phyloP scores from a whole-genome alignment of 1,284 basidiomycete species.

The Cutaneotrichosporon spelunceum region DNA sequence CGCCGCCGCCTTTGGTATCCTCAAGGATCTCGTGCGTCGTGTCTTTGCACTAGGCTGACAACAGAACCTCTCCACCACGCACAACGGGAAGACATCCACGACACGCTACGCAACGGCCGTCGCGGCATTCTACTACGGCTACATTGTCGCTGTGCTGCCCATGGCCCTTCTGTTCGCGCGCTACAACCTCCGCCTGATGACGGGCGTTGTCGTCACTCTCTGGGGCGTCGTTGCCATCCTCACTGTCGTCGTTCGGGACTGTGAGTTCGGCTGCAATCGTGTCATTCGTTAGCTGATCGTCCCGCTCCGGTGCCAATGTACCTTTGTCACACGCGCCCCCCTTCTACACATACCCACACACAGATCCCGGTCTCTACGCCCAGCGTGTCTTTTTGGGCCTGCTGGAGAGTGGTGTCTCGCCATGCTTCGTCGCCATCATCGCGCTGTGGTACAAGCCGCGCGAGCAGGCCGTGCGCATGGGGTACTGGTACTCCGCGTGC shows the following conservation, averaged over 20 bases:
- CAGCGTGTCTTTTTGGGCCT: slow-evolving; percentile 55
- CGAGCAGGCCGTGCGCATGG: slow-evolving; percentile 48
- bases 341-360: background rate
- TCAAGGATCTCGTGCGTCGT: slow-evolving; percentile 49
- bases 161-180: slow-evolving; percentile 54
- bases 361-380: slow-evolving; percentile 52
- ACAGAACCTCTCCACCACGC: slow-evolving; percentile 38
- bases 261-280: slow-evolving; percentile 7
- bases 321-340: background rate
- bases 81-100: slow-evolving; percentile 46
- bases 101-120: slow-evolving; percentile 48
- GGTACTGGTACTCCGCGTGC: slow-evolving; percentile 56
- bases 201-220: slow-evolving; percentile 43
- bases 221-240: slow-evolving; percentile 56
- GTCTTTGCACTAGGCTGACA: background rate
- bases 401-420: slow-evolving; percentile 53
- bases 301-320: background rate
- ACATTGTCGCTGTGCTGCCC: slow-evolving; percentile 52
- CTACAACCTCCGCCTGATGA: slow-evolving; percentile 49
- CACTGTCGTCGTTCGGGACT: slow-evolving; percentile 51
- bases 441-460: slow-evolving; percentile 55
- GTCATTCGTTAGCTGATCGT: background rate
- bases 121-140: slow-evolving; percentile 56
- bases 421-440: slow-evolving; percentile 56
- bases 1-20: slow-evolving; percentile 56